These are phyloP conservation scores for Coemansia sp. DNA, from an alignment of 192 early-diverging fungal genomes.

Conservation along the genomic window DNA sequence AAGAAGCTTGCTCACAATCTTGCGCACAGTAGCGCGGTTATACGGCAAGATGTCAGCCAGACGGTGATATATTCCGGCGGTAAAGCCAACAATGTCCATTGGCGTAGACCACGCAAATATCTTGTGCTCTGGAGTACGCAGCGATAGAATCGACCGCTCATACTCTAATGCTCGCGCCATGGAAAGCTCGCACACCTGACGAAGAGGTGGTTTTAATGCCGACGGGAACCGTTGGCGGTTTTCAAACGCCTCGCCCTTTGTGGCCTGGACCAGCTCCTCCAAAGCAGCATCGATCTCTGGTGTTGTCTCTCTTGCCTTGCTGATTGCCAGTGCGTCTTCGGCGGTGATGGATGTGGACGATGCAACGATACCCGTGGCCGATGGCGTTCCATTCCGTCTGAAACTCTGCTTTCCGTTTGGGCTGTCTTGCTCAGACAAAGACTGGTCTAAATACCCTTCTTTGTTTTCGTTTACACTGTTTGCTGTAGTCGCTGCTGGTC, in stretches of 20 bases:
- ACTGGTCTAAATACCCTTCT: background rate
- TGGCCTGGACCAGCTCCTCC: constrained; percentile 26
- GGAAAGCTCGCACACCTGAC: constrained; percentile 54
- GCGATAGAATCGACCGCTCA: constrained; percentile 36
- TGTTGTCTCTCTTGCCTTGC: constrained; percentile 39
- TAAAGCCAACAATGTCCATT: constrained; percentile 52
- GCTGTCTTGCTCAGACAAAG: background rate
- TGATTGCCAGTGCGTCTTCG: constrained; percentile 21
- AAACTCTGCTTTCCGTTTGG: constrained; percentile 2
- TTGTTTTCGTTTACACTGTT: background rate
- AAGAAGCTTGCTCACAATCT: constrained; percentile 54
- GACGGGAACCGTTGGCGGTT: constrained; percentile 57
- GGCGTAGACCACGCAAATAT: constrained; percentile 54
- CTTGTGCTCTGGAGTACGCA: constrained; percentile 43
- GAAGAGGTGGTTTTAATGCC: constrained; percentile 48
- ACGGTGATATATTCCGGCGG: constrained; percentile 37
- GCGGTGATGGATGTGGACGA: constrained; percentile 9
- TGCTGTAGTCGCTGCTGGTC: constrained; percentile 2
- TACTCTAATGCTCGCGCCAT: constrained; percentile 54
- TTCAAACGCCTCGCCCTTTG: constrained; percentile 35
- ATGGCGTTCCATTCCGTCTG: constrained; percentile 25
- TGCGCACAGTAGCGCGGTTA: constrained; percentile 53
- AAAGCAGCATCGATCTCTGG: constrained; percentile 49
- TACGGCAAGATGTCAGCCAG: constrained; percentile 46
- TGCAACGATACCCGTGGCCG: constrained; percentile 6